A percentile compares a stretch with the other conserved stretches of the same genome.
Evolutionary conservation across 768 basidiomycete species (phyloP).

Genomic region (Termitomyces sp.): DNA sequence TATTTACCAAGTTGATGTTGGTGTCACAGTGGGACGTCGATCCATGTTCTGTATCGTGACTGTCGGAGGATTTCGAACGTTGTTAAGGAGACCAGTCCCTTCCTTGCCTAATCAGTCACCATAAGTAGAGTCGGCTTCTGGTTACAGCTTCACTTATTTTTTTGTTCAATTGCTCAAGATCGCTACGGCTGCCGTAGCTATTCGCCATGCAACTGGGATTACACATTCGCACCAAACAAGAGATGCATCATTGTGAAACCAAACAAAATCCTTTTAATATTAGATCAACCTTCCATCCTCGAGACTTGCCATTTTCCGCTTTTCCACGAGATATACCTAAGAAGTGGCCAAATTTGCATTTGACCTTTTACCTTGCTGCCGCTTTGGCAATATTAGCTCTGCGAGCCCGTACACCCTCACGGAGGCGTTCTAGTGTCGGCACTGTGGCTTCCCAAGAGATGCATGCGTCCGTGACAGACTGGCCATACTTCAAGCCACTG

Average conservation of each 20-base stretch:
- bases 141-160: neutral
- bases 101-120: neutral
- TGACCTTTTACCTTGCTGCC: conserved; percentile 4
- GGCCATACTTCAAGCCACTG: conserved; percentile 71
- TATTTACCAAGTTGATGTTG: neutral
- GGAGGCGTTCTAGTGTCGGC: conserved; percentile 73
- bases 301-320: neutral
- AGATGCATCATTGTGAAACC: neutral
- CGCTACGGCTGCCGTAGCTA: neutral
- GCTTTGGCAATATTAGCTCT: conserved; percentile 40
- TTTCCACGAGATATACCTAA: neutral
- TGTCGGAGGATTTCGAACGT: too few species aligned
- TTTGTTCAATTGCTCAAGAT: neutral
- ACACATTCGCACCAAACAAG: neutral
- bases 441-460: conserved; percentile 89
- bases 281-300: neutral
- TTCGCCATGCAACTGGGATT: neutral
- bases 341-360: neutral
- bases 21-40: too few species aligned
- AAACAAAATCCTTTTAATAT: neutral
- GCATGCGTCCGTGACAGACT: conserved; percentile 87
- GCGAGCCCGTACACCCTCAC: conserved; percentile 83
- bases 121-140: neutral
- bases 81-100: neutral
- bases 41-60: neutral